Percentiles rank a stretch among this genome's conserved stretches.
These are phyloP conservation scores for Parafenestella ontariensis DNA, from an alignment of 2,329 filamentous ascomycete genomes.

Conservation along the genomic window DNA sequence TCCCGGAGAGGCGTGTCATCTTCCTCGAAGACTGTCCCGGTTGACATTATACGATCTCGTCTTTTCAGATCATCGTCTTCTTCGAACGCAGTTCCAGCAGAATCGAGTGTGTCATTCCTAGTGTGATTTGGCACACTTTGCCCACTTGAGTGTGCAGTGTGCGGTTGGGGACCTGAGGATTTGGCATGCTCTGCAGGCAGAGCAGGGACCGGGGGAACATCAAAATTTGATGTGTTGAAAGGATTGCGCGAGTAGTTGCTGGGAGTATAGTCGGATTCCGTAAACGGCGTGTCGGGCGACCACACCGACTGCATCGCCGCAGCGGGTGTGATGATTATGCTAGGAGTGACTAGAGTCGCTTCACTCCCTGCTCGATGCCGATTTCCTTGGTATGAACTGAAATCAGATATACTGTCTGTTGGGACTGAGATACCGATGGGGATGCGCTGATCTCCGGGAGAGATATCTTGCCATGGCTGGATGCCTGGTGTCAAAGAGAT, in stretches of 20 bases:
- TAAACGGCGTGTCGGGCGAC: conserved; percentile 64
- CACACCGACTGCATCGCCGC: conserved; percentile 61
- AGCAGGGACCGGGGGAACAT: conserved; percentile 61
- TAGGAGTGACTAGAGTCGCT: conserved; percentile 53
- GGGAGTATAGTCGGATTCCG: conserved; percentile 64
- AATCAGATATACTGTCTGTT: conserved; percentile 57
- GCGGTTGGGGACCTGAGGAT: conserved; percentile 7
- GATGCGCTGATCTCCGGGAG: conserved; percentile 74
- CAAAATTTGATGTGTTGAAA: conserved; percentile 44
- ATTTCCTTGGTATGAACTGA: conserved; percentile 38
- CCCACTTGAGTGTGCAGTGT: not conserved
- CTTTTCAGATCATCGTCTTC: conserved; percentile 57
- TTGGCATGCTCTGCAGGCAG: conserved; percentile 34
- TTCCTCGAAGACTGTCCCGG: conserved; percentile 74
- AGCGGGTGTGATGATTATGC: conserved; percentile 62
- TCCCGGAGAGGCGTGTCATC: conserved; percentile 57
- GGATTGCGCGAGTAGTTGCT: conserved; percentile 69
- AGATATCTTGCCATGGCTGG: conserved; percentile 60
- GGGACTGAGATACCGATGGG: conserved; percentile 74
- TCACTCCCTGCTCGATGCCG: conserved; percentile 50
- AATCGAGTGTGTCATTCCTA: conserved; percentile 44
- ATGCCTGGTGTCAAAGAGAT: conserved; percentile 37
- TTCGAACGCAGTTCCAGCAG: conserved; percentile 51
- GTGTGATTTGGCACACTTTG: conserved; percentile 18
- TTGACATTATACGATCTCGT: conserved; percentile 58